Base-by-base conservation (phyloP, 1,139 yeast species). In the Sugiyamaella novakii region DNA sequence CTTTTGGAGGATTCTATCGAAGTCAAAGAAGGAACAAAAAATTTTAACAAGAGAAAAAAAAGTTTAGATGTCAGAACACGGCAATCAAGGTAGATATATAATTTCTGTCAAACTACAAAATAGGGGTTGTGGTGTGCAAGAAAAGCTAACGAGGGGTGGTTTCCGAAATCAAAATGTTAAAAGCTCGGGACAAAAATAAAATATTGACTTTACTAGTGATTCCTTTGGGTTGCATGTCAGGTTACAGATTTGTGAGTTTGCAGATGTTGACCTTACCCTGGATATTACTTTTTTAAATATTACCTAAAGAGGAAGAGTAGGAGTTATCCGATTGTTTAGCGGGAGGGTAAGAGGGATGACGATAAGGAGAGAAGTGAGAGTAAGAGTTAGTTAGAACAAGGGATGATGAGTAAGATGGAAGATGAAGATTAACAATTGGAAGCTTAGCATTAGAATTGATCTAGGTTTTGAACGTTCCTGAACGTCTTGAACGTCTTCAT, bases 121-220 rank as follows among this genome's bases (percentile, higher is more conserved):
- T n/a, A n/a, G n/a, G n/a, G n/a, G n/a, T n/a, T n/a, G n/a, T 38
- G 7, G 18, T 31, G n/a, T 14, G 33, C 10, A 38, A 24, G 10
- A 22, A 35, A 3, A 19, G 12, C 11, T 15, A 15, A 15, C 18
- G 12, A 18, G 41, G 29, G 41, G 17, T 22, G n/a, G n/a, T n/a
- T n/a, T 7, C 24, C 21, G 42, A 28, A 38, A 27, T 15, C 30
- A 27, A 14, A 17, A 17, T 17, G 18, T 22, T 11, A 36, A 35
- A 36, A 14, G 30, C 30, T 31, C 41, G 31, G 25, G 18, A 10
- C 6, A 25, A 27, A 38, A 38, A 38, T 38, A 38, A 38, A 38
- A 27, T 38, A 25, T 25, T n/a, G n/a, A n/a, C n/a, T n/a, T n/a
- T n/a, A n/a, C n/a, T n/a, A n/a, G n/a, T n/a, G n/a, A n/a, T n/a